phyloP scores from a whole-genome alignment of 140 eudicot genomes.

The Stevia rebaudiana region DNA sequence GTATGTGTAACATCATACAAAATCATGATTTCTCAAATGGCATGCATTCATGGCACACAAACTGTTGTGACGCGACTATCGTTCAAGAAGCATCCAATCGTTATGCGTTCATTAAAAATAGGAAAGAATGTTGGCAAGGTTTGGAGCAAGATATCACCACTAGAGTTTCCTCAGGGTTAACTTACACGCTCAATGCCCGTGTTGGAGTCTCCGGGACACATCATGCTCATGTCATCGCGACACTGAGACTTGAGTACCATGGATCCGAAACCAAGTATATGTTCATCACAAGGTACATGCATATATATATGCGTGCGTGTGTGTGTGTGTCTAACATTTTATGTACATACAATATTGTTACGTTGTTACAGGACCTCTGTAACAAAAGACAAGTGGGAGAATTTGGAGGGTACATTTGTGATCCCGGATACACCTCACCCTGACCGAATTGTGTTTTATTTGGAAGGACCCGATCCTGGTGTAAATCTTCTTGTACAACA shows the following conservation, averaged over 20 bases:
- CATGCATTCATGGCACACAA: conserved; percentile 65
- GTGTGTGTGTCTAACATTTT: too few species aligned
- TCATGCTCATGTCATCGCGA: conserved; percentile 53
- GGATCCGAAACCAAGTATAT: conserved; percentile 46
- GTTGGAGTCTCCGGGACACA: conserved; percentile 67
- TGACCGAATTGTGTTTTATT: conserved; percentile 51
- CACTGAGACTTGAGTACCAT: conserved; percentile 53
- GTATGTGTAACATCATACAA: conserved; percentile 46
- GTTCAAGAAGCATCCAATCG: conserved; percentile 26
- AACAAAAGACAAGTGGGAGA: conserved; percentile 52
- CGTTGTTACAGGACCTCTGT: conserved; percentile 44
- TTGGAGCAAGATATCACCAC: conserved; percentile 80
- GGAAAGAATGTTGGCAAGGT: conserved; percentile 82
- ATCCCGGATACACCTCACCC: conserved; percentile 56
- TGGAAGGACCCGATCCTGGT: conserved; percentile 90
- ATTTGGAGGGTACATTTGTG: conserved; percentile 70
- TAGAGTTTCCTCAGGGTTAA: conserved; percentile 42
- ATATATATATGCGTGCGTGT: too few species aligned
- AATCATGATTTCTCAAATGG: conserved; percentile 77
- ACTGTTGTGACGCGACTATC: conserved; percentile 54
- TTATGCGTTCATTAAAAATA: conserved; percentile 53
- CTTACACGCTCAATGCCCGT: conserved; percentile 55
- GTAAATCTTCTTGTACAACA: conserved; percentile 68
- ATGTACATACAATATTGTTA: too few species aligned
- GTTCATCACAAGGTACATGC: conserved; percentile 50